phyloP scores from a whole-genome alignment of 768 basidiomycete genomes.

The Serendipita indica region DNA sequence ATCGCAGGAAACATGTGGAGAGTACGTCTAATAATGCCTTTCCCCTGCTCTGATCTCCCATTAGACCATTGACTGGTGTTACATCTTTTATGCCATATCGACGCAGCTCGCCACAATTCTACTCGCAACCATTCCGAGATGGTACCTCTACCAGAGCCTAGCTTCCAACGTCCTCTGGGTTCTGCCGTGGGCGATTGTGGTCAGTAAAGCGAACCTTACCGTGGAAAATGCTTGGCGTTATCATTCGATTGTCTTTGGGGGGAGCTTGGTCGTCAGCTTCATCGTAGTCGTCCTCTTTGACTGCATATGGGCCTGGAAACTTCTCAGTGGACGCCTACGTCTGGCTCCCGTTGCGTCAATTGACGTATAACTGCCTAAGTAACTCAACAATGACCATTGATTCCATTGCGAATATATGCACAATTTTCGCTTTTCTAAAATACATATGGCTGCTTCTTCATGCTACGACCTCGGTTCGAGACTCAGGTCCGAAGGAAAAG shows the following conservation, averaged over 20 bases:
- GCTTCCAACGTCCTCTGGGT: slow-evolving; percentile 15
- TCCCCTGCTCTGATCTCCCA: background rate
- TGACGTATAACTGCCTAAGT: background rate
- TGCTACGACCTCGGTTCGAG: too few species aligned
- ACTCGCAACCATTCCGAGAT: slow-evolving; percentile 15
- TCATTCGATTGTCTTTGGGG: slow-evolving; percentile 16
- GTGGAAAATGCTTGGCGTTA: slow-evolving; percentile 15
- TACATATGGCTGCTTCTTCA: too few species aligned
- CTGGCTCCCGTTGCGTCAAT: background rate
- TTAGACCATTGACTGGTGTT: slow-evolving; percentile 14
- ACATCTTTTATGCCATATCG: slow-evolving; percentile 16
- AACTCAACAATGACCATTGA: too few species aligned
- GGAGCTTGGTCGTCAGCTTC: slow-evolving; percentile 14
- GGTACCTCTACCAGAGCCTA: slow-evolving; percentile 17
- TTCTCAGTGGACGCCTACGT: background rate
- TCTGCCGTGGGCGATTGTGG: slow-evolving; percentile 16
- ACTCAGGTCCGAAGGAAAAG: too few species aligned
- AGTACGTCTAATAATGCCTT: background rate
- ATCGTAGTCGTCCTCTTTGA: background rate
- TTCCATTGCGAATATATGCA: too few species aligned
- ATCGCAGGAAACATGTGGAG: slow-evolving; percentile 16
- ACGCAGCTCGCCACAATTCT: slow-evolving; percentile 17
- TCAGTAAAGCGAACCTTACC: slow-evolving; percentile 8
- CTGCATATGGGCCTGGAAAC: background rate
- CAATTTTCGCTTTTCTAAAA: too few species aligned